These are phyloP conservation scores for Pichia sp. DNA, from an alignment of 1,139 yeast genomes.

Conservation along the genomic window DNA sequence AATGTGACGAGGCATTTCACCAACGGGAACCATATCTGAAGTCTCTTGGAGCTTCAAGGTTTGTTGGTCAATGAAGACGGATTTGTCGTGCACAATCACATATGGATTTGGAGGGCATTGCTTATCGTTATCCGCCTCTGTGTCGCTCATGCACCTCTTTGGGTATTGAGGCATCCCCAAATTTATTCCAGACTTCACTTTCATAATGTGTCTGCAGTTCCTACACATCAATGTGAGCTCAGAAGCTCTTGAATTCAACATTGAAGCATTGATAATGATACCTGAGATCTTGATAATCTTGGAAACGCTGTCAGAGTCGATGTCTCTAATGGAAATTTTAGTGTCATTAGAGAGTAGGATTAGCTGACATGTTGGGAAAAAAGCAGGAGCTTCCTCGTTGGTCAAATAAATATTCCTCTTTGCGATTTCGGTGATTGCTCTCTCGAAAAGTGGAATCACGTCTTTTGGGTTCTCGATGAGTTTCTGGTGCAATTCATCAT, in stretches of 20 bases:
- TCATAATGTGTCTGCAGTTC: slow-evolving; percentile 74
- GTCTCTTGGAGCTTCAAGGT: slow-evolving; percentile 88
- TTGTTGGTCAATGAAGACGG: slow-evolving; percentile 90
- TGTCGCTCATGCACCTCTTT: slow-evolving; percentile 50
- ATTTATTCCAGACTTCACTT: slow-evolving; percentile 59
- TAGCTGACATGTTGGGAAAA: slow-evolving; percentile 78
- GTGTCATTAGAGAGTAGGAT: slow-evolving; percentile 70
- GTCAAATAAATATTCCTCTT: slow-evolving; percentile 64
- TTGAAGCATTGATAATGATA: slow-evolving; percentile 86
- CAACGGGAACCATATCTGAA: slow-evolving; percentile 98
- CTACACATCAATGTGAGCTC: slow-evolving; percentile 81
- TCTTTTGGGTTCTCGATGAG: slow-evolving; percentile 84
- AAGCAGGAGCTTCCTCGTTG: slow-evolving; percentile 45
- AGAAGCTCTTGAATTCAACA: slow-evolving; percentile 83
- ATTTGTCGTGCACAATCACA: slow-evolving; percentile 87
- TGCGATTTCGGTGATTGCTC: slow-evolving; percentile 87
- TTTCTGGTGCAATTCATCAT: slow-evolving; percentile 82
- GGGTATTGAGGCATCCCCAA: slow-evolving; percentile 81
- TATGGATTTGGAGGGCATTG: slow-evolving; percentile 91
- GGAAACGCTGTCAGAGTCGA: slow-evolving; percentile 84
- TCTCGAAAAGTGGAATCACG: slow-evolving; percentile 82
- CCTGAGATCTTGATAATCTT: slow-evolving; percentile 90
- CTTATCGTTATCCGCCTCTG: slow-evolving; percentile 48
- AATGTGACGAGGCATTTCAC: slow-evolving; percentile 97
- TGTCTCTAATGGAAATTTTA: slow-evolving; percentile 66